phyloP scores from a whole-genome alignment of 2,329 filamentous ascomycete species.

The Cladosporium sp. region DNA sequence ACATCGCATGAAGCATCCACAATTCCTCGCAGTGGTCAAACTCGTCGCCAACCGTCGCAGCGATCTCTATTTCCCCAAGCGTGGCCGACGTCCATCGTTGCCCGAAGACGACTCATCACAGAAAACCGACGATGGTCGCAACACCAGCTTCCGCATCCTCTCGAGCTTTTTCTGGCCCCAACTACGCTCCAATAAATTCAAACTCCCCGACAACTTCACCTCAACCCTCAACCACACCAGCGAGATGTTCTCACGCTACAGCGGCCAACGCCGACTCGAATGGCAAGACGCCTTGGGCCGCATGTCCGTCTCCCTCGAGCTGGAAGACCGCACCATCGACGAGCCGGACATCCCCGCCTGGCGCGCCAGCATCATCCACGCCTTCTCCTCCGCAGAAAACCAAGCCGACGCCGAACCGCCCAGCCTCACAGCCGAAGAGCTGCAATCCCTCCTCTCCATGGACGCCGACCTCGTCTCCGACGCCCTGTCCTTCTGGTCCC shows the following conservation, averaged over 20 bases:
- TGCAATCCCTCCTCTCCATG: constrained; percentile 60
- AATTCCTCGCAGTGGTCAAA: constrained; percentile 25
- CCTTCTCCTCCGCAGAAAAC: constrained; percentile 59
- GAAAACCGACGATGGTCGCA: neutral
- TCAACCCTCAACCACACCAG: constrained; percentile 53
- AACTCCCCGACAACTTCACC: constrained; percentile 60
- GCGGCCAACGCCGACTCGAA: constrained; percentile 77
- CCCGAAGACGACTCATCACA: neutral
- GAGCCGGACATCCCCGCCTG: constrained; percentile 72
- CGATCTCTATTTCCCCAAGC: constrained; percentile 28
- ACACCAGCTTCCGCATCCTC: constrained; percentile 77
- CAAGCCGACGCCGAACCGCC: constrained; percentile 2
- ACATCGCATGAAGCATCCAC: constrained; percentile 22
- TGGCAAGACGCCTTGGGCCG: constrained; percentile 83
- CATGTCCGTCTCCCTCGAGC: constrained; percentile 73
- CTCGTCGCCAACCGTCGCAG: constrained; percentile 26
- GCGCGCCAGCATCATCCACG: constrained; percentile 82
- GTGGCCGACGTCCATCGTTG: constrained; percentile 22
- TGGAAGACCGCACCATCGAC: constrained; percentile 72
- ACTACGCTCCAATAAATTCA: constrained; percentile 66
- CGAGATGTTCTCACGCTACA: constrained; percentile 71
- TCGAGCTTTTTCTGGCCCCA: constrained; percentile 93
- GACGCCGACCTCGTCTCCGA: constrained; percentile 66
- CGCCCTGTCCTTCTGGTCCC: constrained; percentile 69
- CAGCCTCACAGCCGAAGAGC: constrained; percentile 36